These are phyloP conservation scores for Tritrichomonas musculus DNA, from an alignment of 208 protist species.

Conservation along the genomic window DNA sequence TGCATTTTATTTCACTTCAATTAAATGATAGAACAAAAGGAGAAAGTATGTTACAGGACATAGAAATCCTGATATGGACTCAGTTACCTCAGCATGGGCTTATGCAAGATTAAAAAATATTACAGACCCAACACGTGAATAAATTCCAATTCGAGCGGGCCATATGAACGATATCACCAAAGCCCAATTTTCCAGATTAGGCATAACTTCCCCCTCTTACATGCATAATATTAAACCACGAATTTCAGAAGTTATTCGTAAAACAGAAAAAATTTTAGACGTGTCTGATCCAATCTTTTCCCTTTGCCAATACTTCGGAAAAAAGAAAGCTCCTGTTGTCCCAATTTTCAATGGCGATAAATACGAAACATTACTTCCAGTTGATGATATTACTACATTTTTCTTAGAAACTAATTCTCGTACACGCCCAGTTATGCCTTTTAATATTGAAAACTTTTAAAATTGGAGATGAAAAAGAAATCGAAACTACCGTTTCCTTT, in stretches of 20 bases:
- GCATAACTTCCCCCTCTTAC: neutral
- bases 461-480: neutral
- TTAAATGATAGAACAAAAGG: too few relatives aligned
- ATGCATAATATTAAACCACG: neutral
- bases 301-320: neutral
- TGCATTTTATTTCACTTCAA: too few relatives aligned
- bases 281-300: neutral
- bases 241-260: neutral
- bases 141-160: neutral
- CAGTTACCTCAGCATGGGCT: neutral
- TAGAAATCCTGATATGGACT: neutral
- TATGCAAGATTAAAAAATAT: neutral
- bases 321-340: neutral
- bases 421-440: neutral
- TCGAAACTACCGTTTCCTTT: neutral
- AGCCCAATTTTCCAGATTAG: neutral
- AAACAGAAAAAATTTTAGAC: neutral
- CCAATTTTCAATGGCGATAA: neutral
- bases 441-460: neutral
- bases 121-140: neutral
- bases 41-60: slow-evolving; percentile 7
- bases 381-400: neutral
- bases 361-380: neutral
- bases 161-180: neutral
- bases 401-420: neutral